Evolutionary conservation across 805 yeast genomes (phyloP).

Genomic region (Candida schatavii): DNA sequence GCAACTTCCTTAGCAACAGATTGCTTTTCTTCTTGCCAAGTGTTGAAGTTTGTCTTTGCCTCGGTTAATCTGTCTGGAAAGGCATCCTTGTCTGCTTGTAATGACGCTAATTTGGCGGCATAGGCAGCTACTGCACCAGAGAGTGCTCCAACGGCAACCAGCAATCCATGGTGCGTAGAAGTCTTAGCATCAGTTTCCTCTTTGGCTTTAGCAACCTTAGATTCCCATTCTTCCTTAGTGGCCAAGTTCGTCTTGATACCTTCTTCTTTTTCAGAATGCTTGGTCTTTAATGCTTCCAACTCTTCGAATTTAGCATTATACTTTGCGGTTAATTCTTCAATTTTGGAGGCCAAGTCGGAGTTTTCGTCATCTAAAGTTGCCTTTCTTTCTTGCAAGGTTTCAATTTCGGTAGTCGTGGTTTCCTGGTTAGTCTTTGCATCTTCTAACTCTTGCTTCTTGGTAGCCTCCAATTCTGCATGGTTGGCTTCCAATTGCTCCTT

Average conservation of each 20-base stretch:
- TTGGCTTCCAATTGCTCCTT: constrained; percentile 41
- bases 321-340: constrained; percentile 43
- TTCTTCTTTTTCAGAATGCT: constrained; percentile 28
- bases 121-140: constrained; percentile 43
- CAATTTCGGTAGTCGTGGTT: constrained; percentile 43
- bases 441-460: constrained; percentile 42
- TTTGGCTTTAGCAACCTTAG: constrained; percentile 32
- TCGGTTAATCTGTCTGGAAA: constrained; percentile 34
- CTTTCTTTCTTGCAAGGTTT: constrained; percentile 43
- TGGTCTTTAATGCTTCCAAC: constrained; percentile 30
- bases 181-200: constrained; percentile 38
- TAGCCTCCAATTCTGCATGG: constrained; percentile 44
- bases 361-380: constrained; percentile 36
- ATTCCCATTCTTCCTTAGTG: constrained; percentile 42
- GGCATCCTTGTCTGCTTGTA: constrained; percentile 36
- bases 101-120: constrained; percentile 37
- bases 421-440: constrained; percentile 41
- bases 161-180: constrained; percentile 32
- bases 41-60: constrained; percentile 38
- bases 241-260: constrained; percentile 23
- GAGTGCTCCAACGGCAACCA: constrained; percentile 44
- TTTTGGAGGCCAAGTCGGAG: constrained; percentile 33
- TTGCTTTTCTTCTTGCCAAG: constrained; percentile 47
- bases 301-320: constrained; percentile 37
- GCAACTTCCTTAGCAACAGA: constrained; percentile 39